phyloP scores from a whole-genome alignment of 163 green algal species.

The Prototheca cutis region DNA sequence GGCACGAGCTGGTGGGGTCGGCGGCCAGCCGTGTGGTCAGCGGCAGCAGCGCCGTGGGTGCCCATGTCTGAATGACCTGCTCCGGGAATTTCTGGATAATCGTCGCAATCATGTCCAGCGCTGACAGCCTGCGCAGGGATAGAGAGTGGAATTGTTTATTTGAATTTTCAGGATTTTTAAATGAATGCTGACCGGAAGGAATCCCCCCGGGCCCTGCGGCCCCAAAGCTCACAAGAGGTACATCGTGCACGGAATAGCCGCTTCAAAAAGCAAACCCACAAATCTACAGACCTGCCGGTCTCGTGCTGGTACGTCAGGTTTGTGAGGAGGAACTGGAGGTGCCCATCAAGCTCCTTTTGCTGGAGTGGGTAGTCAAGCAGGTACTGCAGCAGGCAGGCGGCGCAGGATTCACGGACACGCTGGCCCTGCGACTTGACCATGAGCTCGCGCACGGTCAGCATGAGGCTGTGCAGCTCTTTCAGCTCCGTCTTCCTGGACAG shows the following conservation, averaged over 20 bases:
- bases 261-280: no score
- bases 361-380: slow-evolving; percentile 88
- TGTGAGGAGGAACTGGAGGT: slow-evolving; percentile 64
- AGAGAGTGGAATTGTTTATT: no score
- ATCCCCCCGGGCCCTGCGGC: no score
- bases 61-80: slow-evolving; percentile 27
- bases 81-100: slow-evolving; percentile 66
- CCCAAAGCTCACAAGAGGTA: no score
- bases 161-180: no score
- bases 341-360: slow-evolving; percentile 43
- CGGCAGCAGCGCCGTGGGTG: slow-evolving; percentile 60
- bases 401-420: slow-evolving; percentile 19
- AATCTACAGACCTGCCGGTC: slow-evolving; percentile 31
- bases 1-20: slow-evolving; percentile 28
- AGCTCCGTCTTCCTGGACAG: slow-evolving; percentile 63
- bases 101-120: slow-evolving; percentile 39
- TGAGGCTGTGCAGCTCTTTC: slow-evolving; percentile 87
- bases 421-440: slow-evolving; percentile 52
- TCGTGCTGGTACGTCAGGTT: slow-evolving; percentile 78
- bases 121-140: slow-evolving; percentile 13
- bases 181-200: no score
- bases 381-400: slow-evolving; percentile 72
- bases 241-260: no score
- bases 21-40: slow-evolving; percentile 68
- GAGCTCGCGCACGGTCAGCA: slow-evolving; percentile 67